Conservation (phyloP, 2,329 filamentous ascomycete genomes). For the Bisporella sp. region DNA sequence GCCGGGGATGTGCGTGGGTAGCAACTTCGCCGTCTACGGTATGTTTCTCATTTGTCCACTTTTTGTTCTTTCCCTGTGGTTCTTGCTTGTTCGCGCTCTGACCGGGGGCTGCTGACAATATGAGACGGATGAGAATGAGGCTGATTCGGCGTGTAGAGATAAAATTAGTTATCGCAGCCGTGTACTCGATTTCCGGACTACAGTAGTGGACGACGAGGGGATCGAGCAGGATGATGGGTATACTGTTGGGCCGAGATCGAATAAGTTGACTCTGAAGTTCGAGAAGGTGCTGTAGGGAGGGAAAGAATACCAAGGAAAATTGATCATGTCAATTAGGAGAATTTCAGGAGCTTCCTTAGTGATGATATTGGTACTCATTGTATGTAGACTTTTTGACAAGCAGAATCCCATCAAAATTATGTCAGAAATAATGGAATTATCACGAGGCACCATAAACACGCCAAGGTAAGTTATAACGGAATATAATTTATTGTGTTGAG, state of each 20-base stretch:
- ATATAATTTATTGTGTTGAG: no score
- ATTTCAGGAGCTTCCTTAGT: no score
- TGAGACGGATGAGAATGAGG: slow-evolving; percentile 1
- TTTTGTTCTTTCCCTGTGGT: slow-evolving; percentile 19
- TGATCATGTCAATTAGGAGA: no score
- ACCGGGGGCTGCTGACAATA: slow-evolving; percentile 3
- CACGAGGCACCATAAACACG: no score
- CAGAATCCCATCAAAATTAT: no score
- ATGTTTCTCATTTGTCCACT: slow-evolving; percentile 13
- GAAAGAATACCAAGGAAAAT: no score
- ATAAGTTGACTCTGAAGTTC: slow-evolving; percentile 53
- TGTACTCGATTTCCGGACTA: slow-evolving; percentile 60
- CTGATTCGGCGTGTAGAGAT: slow-evolving; percentile 48
- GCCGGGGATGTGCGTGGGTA: slow-evolving; percentile 65
- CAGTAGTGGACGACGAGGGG: slow-evolving; percentile 53
- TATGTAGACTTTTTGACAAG: slow-evolving; percentile 21
- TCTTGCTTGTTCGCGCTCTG: not conserved
- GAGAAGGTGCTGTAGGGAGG: slow-evolving; percentile 20
- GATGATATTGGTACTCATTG: slow-evolving; percentile 18
- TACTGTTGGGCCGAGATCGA: slow-evolving; percentile 48
- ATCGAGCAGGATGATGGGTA: slow-evolving; percentile 63
- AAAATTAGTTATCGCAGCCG: slow-evolving; percentile 61
- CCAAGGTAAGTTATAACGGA: no score
- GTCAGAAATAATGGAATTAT: no score
- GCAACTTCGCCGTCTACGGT: slow-evolving; percentile 58